phyloP scores from a whole-genome alignment of 352 stramenopile genomes.

The Pelagophyceae sp. region DNA sequence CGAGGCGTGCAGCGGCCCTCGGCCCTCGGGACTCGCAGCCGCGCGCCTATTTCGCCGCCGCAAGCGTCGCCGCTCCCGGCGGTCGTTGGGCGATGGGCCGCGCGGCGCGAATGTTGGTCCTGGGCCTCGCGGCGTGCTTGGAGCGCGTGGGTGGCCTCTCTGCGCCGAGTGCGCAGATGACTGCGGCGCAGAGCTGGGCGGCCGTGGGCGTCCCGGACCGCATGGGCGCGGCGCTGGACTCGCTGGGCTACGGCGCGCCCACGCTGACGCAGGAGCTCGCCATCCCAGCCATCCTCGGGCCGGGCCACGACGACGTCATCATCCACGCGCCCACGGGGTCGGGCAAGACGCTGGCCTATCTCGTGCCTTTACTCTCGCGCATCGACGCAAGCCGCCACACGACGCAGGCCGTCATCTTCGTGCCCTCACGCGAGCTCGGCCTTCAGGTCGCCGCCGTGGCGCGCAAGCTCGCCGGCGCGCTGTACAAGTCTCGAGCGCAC shows the following conservation, averaged over 20 bases:
- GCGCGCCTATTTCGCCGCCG: too few species aligned
- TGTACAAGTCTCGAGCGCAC: constrained; percentile 11
- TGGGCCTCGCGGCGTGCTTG: too few species aligned
- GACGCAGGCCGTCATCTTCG: constrained; percentile 43
- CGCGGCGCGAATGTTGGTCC: too few species aligned
- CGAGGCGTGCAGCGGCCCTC: too few species aligned
- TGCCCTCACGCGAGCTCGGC: constrained; percentile 57
- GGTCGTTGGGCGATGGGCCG: too few species aligned
- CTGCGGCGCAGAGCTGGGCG: background rate
- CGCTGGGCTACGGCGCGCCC: background rate
- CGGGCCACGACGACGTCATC: background rate
- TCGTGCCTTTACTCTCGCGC: constrained; percentile 16
- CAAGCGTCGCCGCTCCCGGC: too few species aligned
- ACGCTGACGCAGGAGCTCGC: background rate
- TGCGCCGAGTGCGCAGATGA: background rate
- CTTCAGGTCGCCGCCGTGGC: constrained; percentile 57
- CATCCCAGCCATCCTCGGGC: background rate
- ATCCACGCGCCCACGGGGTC: constrained; percentile 25
- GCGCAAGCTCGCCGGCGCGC: constrained; percentile 36
- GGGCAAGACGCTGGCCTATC: constrained; percentile 26
- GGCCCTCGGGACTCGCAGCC: too few species aligned
- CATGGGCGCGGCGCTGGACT: background rate
- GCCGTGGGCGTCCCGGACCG: background rate
- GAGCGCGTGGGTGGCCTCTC: too few species aligned
- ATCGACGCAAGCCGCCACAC: background rate